Base-by-base conservation (phyloP, 495 filamentous ascomycete genomes). In the Neurospora intermedia region DNA sequence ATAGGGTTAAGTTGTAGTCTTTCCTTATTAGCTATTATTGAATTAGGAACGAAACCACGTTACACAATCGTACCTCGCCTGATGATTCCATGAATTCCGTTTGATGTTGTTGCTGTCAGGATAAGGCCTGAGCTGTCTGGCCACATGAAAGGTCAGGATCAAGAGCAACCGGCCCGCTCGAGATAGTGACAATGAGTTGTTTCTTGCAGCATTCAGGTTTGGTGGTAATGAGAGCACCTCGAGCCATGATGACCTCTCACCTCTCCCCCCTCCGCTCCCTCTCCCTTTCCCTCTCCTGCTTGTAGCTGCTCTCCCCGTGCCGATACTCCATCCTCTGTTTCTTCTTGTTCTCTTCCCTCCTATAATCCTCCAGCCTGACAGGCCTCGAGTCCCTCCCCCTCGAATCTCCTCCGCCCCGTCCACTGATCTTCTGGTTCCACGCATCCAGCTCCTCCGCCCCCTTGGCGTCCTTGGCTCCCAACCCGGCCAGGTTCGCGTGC, bases 401-500 rank as follows among this genome's bases (percentile, higher is more conserved):
- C 38, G 46, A 54, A 23, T 54, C 20, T 20, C 48, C 27, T 10
- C 54, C 54, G 3, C 27, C 54, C 27, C 27, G 23, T 38, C 54
- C 54, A 35, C 54, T 66, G 20, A 71, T 70, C 69, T 80, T 83
- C 70, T 79, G 80, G n/a, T 81, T 79, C 84, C 81, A 81, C 15
- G 76, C 78, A 39, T 75, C 81, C 31, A 81, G 80, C 16, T 97
- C 94, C 54, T 91, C 88, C 54, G 91, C 92, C 15, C 89, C 89
- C 23, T 91, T 91, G 6, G 86, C 83, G 70, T 92, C 88, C 77
- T 91, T 91, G 3, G 88, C 87, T 6, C 96, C 96, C 41, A 99
- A 90, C 0, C 96, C 96, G 39, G 97, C 83, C 48, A 96, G 85
- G 27, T 93, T 93, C 31, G 93, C 92, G 31, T 94, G 86, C 42